Base-by-base conservation (phyloP, 2,329 filamentous ascomycete genomes). In the Ophiostoma quercus region DNA sequence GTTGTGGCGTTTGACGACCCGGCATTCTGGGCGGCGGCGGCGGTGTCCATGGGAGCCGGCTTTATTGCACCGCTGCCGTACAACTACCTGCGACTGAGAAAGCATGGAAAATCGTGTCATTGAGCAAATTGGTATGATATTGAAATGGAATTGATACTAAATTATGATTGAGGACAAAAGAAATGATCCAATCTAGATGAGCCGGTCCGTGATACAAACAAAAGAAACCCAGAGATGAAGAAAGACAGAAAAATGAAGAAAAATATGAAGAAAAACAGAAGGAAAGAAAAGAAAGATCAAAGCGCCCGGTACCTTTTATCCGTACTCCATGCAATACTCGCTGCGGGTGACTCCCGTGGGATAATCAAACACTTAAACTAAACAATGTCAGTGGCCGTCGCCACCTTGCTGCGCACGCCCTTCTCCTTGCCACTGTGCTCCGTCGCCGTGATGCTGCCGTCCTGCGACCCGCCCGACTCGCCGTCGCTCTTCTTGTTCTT, bases 31-130 rank as follows among this genome's bases (percentile, higher is more conserved):
- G 71, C 76, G 0, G 84, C 85, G 2, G 84, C 84, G 43, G 68
- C 77, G 62, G 63, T 83, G 43, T 80, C 81, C 0, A 78, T 83
- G 67, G 75, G 73, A 0, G 82, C 81, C 8, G 82, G 82, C 0
- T 84, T 82, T 71, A 68, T 85, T 16, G 78, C 82, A 0, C 84
- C 84, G 9, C 75, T 86, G 68, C 84, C 84, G 0, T 86, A 85
- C 71, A 86, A 86, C 73, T 86, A 85, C 72, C 69, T 79, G 11
- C 77, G 84, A 4, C 74, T 86, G 39, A 76, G 80, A 57, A 84
- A 79, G 71, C 84, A 80, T 73, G 83, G 84, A 16, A 84, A 81
- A 72, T 77, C 79, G 0, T 84, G 82, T 66, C 82, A 84, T 73
- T 83, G 71, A 79, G 39, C 25, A 34, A n/a, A 1, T 16, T 34